phyloP scores from a whole-genome alignment of 2,329 filamentous ascomycete genomes.

The Scedosporium boydii region DNA sequence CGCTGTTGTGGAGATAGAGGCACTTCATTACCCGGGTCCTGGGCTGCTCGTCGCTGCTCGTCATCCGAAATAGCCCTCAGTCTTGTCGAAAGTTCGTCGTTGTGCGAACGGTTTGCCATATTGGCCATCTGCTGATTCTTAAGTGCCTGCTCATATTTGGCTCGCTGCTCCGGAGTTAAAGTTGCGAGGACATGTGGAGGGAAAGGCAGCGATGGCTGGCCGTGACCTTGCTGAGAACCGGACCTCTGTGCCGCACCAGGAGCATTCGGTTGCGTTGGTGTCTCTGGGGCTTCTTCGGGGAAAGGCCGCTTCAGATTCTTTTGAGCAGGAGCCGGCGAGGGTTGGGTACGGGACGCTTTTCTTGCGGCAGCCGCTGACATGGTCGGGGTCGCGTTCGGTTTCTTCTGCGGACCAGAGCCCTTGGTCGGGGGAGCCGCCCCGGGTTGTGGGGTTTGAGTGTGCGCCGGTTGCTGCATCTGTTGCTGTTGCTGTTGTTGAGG shows the following conservation, averaged over 20 bases:
- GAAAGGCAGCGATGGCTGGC: conserved; percentile 14
- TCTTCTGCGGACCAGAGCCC: conserved; percentile 15
- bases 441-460: conserved; percentile 24
- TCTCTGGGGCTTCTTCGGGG: conserved; percentile 28
- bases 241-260: conserved; percentile 15
- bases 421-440: conserved; percentile 15
- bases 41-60: conserved; percentile 26
- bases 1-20: conserved; percentile 35
- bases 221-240: conserved; percentile 17
- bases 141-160: conserved; percentile 30
- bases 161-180: conserved; percentile 34
- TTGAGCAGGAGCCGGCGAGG: conserved; percentile 25
- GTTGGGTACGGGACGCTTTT: conserved; percentile 11
- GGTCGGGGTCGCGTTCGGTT: conserved; percentile 17
- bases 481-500: conserved; percentile 26
- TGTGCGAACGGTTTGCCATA: conserved; percentile 10
- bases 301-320: conserved; percentile 43
- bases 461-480: conserved; percentile 24
- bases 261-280: not conserved
- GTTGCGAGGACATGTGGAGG: conserved; percentile 23
- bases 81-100: conserved; percentile 11
- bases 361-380: conserved; percentile 13
- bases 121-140: conserved; percentile 13
- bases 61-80: conserved; percentile 28
- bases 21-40: conserved; percentile 34